These are phyloP conservation scores for Aspergillus sergii DNA, from an alignment of 2,329 filamentous ascomycete genomes.

Conservation along the genomic window DNA sequence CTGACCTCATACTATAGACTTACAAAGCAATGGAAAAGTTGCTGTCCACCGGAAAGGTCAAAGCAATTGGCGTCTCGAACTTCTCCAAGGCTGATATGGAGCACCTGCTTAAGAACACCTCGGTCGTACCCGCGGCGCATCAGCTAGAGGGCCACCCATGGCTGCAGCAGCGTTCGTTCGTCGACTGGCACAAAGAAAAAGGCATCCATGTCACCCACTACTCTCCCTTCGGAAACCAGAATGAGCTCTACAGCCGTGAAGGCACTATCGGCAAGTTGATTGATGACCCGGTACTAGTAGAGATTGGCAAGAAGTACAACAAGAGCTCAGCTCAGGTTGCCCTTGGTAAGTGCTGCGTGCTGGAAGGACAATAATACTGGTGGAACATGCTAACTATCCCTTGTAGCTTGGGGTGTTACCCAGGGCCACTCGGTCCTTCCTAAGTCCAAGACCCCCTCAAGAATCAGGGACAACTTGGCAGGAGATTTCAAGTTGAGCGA, in stretches of 20 bases:
- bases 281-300: constrained; percentile 52
- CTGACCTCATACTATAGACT: constrained; percentile 35
- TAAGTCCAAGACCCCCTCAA: constrained; percentile 52
- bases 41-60: constrained; percentile 45
- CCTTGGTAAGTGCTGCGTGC: constrained; percentile 38
- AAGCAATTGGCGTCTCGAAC: constrained; percentile 58
- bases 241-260: constrained; percentile 50
- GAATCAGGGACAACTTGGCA: constrained; percentile 48
- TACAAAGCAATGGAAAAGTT: constrained; percentile 55
- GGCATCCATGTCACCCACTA: constrained; percentile 59
- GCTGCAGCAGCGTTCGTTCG: constrained; percentile 54
- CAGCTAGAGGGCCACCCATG: constrained; percentile 58
- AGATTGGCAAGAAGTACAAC: constrained; percentile 56
- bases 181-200: constrained; percentile 52
- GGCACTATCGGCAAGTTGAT: constrained; percentile 53
- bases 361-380: not conserved
- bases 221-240: constrained; percentile 59
- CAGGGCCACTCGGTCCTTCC: constrained; percentile 56
- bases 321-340: constrained; percentile 56
- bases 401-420: constrained; percentile 56
- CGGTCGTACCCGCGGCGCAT: constrained; percentile 51
- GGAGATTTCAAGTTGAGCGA: constrained; percentile 61
- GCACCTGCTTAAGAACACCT: constrained; percentile 47
- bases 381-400: not conserved
- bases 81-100: constrained; percentile 54